A percentile compares a stretch with the other conserved stretches of the same genome.
These are phyloP conservation scores for Farysia itapuensis DNA, from an alignment of 1,284 basidiomycete genomes.

Conservation along the genomic window DNA sequence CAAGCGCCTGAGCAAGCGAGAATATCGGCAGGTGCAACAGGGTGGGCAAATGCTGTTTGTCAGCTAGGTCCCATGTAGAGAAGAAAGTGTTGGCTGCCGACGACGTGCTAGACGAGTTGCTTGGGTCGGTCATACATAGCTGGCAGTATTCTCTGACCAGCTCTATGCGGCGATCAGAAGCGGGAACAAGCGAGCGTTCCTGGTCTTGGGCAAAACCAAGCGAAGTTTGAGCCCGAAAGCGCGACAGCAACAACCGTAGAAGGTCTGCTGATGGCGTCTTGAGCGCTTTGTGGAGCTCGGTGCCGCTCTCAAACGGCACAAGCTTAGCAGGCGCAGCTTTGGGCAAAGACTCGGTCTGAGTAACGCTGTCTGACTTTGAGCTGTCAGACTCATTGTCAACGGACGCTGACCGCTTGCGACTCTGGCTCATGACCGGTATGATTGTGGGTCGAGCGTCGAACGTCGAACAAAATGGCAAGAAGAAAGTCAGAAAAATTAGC, in stretches of 20 bases:
- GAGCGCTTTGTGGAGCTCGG: conserved; percentile 20
- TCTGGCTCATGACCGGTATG: too few species aligned
- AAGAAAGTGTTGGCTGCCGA: conserved; percentile 25
- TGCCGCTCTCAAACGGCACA: conserved; percentile 14
- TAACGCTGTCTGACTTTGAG: too few species aligned
- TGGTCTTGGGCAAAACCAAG: conserved; percentile 30
- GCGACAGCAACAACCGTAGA: conserved; percentile 19
- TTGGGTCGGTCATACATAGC: conserved; percentile 25
- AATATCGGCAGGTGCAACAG: conserved; percentile 45
- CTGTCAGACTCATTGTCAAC: too few species aligned
- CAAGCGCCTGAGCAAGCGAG: conserved; percentile 47
- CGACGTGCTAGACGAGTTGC: conserved; percentile 8
- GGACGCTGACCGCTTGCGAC: too few species aligned
- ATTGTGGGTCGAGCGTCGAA: too few species aligned
- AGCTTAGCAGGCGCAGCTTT: too few species aligned
- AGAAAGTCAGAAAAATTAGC: too few species aligned
- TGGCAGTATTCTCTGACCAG: conserved; percentile 32
- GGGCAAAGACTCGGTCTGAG: too few species aligned
- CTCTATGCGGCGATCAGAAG: conserved; percentile 27
- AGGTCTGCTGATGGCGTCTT: conserved; percentile 33
- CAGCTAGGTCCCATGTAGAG: conserved; percentile 31
- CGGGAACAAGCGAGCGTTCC: conserved; percentile 21
- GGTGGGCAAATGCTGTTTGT: conserved; percentile 24
- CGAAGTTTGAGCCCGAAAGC: conserved; percentile 22
- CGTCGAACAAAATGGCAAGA: too few species aligned